Percentiles rank a stretch among this genome's conserved stretches.
Evolutionary conservation across 768 basidiomycete genomes (phyloP).

Genomic region (Dioszegia aurantiaca): DNA sequence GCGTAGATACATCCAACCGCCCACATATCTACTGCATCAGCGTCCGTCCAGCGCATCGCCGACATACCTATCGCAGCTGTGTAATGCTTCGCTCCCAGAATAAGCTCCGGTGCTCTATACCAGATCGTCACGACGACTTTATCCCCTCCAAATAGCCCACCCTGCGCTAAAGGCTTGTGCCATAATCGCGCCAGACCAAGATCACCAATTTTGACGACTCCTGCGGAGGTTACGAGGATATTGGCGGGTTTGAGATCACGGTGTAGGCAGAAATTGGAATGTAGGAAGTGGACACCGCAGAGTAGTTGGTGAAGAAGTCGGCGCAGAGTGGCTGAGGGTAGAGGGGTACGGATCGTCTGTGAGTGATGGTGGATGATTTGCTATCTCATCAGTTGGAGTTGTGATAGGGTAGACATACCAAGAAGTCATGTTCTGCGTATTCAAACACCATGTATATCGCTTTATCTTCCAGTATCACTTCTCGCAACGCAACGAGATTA

Average conservation of each 20-base stretch:
- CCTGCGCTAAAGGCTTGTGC: constrained; percentile 81
- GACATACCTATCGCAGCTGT: constrained; percentile 72
- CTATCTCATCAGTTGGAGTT: constrained; percentile 53
- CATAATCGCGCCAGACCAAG: constrained; percentile 88
- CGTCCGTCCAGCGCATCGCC: background rate
- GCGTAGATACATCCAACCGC: constrained; percentile 97
- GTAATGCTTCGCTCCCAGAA: constrained; percentile 96
- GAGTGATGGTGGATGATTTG: constrained; percentile 99
- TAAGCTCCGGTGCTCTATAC: constrained; percentile 95
- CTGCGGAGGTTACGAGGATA: constrained; percentile 84
- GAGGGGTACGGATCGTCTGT: constrained; percentile 74
- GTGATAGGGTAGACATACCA: constrained; percentile 60
- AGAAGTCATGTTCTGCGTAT: constrained; percentile 97
- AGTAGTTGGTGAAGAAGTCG: constrained; percentile 90
- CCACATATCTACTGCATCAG: constrained; percentile 68
- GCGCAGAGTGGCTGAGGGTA: constrained; percentile 77
- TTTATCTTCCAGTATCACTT: constrained; percentile 96
- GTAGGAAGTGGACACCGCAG: constrained; percentile 90
- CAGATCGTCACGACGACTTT: constrained; percentile 99
- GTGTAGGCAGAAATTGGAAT: constrained; percentile 90
- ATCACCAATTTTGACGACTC: constrained; percentile 97
- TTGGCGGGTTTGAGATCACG: constrained; percentile 98
- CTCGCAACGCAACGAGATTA: constrained; percentile 84
- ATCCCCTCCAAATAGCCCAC: constrained; percentile 76
- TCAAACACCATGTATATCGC: constrained; percentile 99